Conservation (phyloP, 225 moss, liverwort and hornwort genomes). For the Anthoceros angustus region DNA sequence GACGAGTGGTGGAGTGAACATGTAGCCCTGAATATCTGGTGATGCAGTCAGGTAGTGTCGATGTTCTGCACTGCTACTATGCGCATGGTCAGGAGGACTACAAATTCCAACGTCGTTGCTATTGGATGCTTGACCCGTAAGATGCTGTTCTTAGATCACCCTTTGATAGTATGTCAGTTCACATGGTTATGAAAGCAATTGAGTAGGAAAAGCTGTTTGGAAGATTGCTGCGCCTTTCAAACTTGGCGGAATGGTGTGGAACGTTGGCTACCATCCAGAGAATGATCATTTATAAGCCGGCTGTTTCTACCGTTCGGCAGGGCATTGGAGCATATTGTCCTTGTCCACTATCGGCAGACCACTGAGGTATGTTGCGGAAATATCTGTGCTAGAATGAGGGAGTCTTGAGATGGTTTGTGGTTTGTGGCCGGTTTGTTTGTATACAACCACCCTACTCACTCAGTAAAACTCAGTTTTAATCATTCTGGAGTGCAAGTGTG, state of each 20-base stretch:
- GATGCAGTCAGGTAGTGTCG: conserved; percentile 70
- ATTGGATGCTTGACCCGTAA: conserved; percentile 86
- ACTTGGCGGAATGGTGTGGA: neutral
- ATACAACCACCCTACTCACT: too few species aligned
- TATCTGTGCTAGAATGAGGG: too few species aligned
- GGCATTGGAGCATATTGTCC: conserved; percentile 77
- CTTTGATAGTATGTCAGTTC: neutral
- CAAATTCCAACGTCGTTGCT: conserved; percentile 83
- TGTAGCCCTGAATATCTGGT: neutral
- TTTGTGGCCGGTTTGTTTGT: too few species aligned
- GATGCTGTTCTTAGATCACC: neutral
- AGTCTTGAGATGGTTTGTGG: conserved; percentile 12
- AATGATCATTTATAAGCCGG: too few species aligned
- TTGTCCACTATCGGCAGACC: conserved; percentile 95
- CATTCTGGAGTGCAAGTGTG: too few species aligned
- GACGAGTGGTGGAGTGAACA: neutral
- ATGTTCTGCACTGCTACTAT: conserved; percentile 50
- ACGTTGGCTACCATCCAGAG: too few species aligned
- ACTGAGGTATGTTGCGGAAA: conserved; percentile 33
- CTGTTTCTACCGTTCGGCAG: conserved; percentile 11
- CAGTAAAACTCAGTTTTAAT: too few species aligned
- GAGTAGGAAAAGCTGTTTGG: neutral
- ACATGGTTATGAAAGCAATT: conserved; percentile 4
- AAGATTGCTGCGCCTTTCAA: neutral
- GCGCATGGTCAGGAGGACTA: conserved; percentile 43